Conservation (phyloP, 1,284 basidiomycete genomes). For the Pyrrhoderma noxium region DNA sequence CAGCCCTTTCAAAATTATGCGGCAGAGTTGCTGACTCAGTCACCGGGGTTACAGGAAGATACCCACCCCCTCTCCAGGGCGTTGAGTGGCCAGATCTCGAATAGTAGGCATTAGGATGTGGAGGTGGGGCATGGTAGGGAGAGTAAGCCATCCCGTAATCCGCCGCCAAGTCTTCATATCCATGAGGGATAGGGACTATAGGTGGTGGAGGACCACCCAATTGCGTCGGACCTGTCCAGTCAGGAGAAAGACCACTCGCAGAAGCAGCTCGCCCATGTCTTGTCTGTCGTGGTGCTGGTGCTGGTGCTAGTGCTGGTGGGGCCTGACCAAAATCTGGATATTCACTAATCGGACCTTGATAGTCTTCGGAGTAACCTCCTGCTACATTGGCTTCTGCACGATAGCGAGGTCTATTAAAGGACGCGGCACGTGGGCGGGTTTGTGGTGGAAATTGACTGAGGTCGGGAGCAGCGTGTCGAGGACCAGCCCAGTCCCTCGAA, state of each 20-base stretch:
- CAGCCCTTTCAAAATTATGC: not conserved
- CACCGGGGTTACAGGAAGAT: slow-evolving; percentile 10
- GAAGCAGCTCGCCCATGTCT: too few species aligned
- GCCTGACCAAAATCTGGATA: too few species aligned
- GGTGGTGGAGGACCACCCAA: not conserved
- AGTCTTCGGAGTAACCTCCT: too few species aligned
- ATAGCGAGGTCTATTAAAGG: slow-evolving; percentile 4
- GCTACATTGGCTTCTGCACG: too few species aligned
- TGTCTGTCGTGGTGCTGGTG: not conserved
- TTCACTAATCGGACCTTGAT: too few species aligned
- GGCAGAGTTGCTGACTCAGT: not conserved
- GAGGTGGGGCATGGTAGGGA: not conserved
- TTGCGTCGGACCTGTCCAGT: too few species aligned
- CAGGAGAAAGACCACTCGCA: too few species aligned
- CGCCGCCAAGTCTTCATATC: too few species aligned
- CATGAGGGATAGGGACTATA: not conserved
- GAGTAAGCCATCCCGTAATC: not conserved
- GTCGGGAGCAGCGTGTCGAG: not conserved
- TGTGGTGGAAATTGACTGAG: not conserved
- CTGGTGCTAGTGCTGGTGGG: not conserved
- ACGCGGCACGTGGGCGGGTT: not conserved
- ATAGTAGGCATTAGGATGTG: not conserved
- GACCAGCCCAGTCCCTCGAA: slow-evolving; percentile 1
- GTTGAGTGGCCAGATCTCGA: slow-evolving; percentile 8
- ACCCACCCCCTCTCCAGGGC: slow-evolving; percentile 14